These are phyloP conservation scores for Fomes fomentarius DNA, from an alignment of 1,284 basidiomycete genomes.

Conservation along the genomic window DNA sequence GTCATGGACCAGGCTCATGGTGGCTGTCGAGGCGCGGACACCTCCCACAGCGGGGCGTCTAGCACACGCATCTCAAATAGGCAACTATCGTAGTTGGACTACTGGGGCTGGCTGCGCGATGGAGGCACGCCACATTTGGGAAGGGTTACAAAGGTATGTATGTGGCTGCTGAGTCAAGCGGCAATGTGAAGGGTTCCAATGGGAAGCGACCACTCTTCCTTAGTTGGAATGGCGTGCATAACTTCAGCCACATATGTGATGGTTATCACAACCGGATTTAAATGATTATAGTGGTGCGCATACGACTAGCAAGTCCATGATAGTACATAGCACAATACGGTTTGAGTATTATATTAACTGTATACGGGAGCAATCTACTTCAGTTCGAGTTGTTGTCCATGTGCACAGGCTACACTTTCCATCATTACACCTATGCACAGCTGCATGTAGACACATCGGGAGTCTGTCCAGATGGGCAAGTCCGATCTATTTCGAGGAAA, in stretches of 20 bases:
- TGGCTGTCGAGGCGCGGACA: background rate
- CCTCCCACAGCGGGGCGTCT: background rate
- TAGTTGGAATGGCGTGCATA: no score
- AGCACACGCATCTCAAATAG: background rate
- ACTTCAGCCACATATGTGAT: no score
- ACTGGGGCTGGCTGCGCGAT: background rate
- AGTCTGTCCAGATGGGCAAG: background rate
- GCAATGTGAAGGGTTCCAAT: no score
- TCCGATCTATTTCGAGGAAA: slow-evolving; percentile 41
- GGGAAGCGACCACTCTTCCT: no score
- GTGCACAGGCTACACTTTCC: background rate
- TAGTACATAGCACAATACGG: no score
- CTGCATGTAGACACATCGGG: background rate
- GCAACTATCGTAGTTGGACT: background rate
- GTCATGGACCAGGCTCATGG: slow-evolving; percentile 4
- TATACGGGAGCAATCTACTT: no score
- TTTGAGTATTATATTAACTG: no score
- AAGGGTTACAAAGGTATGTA: background rate
- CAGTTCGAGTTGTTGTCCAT: no score
- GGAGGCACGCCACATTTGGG: background rate
- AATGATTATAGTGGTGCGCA: no score
- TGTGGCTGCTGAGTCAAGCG: background rate
- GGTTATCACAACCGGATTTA: no score
- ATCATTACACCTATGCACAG: background rate
- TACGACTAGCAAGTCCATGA: no score